Percentiles rank a stretch among this genome's conserved stretches.
phyloP scores from a whole-genome alignment of 352 stramenopile species.

The Pythium apleroticum region DNA sequence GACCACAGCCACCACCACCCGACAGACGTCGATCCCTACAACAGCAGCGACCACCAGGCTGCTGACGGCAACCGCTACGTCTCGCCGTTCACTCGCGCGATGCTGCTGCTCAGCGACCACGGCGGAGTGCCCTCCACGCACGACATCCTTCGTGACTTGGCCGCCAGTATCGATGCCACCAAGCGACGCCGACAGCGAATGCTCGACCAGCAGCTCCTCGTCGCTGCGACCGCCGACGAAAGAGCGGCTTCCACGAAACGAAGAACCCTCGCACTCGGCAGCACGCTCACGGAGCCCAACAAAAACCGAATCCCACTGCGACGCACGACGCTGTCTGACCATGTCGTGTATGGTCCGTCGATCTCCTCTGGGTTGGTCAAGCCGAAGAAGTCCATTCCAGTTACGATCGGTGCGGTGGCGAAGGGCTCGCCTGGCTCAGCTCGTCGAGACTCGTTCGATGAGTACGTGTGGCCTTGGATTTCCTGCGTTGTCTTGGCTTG shows the following conservation, averaged over 20 bases:
- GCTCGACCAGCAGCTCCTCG: slow-evolving; percentile 13
- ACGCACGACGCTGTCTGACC: slow-evolving; percentile 46
- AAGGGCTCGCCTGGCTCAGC: slow-evolving; percentile 5
- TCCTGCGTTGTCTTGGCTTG: not conserved
- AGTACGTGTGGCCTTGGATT: slow-evolving; percentile 11
- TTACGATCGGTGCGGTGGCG: not conserved
- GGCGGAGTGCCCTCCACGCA: slow-evolving; percentile 20
- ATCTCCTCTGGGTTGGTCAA: slow-evolving; percentile 42
- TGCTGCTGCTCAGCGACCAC: slow-evolving; percentile 19
- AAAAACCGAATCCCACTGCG: slow-evolving; percentile 64
- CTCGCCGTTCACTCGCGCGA: slow-evolving; percentile 25
- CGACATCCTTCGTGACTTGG: slow-evolving; percentile 23
- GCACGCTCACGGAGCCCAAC: slow-evolving; percentile 34
- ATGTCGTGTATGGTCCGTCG: slow-evolving; percentile 62
- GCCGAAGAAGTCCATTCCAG: slow-evolving; percentile 33
- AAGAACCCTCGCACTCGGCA: not conserved
- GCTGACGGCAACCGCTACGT: slow-evolving; percentile 15
- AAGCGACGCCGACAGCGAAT: slow-evolving; percentile 22
- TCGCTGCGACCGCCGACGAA: slow-evolving; percentile 1
- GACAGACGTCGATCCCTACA: not conserved
- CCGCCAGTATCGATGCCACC: slow-evolving; percentile 18
- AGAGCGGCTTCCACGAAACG: not conserved
- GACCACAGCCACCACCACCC: not conserved
- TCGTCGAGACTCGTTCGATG: slow-evolving; percentile 7
- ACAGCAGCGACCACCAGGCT: not conserved